These are phyloP conservation scores for Silene latifolia DNA, from an alignment of 148 eudicot genomes.

Conservation along the genomic window DNA sequence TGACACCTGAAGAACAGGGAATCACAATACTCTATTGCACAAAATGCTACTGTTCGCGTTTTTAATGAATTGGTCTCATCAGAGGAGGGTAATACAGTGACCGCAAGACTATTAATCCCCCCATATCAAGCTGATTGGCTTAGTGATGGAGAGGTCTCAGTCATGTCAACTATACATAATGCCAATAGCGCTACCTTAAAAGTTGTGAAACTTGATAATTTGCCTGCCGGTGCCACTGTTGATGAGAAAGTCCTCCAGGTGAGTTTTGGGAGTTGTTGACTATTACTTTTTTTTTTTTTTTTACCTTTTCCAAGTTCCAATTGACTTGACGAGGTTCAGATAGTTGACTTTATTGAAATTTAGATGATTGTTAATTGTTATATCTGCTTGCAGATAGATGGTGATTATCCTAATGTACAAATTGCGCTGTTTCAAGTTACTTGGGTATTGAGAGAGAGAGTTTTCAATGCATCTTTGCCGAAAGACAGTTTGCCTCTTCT, in stretches of 20 bases:
- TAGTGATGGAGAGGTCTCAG: slow-evolving; percentile 23
- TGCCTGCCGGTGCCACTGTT: slow-evolving; percentile 24
- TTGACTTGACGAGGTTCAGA: background rate
- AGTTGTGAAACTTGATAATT: slow-evolving; percentile 26
- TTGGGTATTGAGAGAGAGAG: slow-evolving; percentile 37
- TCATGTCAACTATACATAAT: slow-evolving; percentile 30
- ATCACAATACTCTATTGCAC: slow-evolving; percentile 42
- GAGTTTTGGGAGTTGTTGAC: background rate
- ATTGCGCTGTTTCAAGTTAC: slow-evolving; percentile 48
- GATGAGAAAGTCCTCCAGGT: slow-evolving; percentile 49
- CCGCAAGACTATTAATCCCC: slow-evolving; percentile 40
- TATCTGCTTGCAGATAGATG: slow-evolving; percentile 44
- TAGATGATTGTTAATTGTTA: background rate
- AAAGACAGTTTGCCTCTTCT: slow-evolving; percentile 18
- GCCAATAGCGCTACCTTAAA: slow-evolving; percentile 34
- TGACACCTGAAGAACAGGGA: slow-evolving; percentile 31
- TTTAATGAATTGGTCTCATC: slow-evolving; percentile 28
- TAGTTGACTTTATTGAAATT: background rate
- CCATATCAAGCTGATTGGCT: slow-evolving; percentile 34
- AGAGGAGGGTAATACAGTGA: slow-evolving; percentile 17
- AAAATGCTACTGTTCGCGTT: slow-evolving; percentile 44
- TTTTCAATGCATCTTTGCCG: slow-evolving; percentile 19
- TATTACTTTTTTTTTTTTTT: background rate
- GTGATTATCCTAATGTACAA: slow-evolving; percentile 44
- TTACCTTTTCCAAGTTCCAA: background rate